A percentile compares a stretch with the other conserved stretches of the same genome.
Evolutionary conservation across 1,284 basidiomycete species (phyloP).

Genomic region (Erythrobasidium hasegawianum): DNA sequence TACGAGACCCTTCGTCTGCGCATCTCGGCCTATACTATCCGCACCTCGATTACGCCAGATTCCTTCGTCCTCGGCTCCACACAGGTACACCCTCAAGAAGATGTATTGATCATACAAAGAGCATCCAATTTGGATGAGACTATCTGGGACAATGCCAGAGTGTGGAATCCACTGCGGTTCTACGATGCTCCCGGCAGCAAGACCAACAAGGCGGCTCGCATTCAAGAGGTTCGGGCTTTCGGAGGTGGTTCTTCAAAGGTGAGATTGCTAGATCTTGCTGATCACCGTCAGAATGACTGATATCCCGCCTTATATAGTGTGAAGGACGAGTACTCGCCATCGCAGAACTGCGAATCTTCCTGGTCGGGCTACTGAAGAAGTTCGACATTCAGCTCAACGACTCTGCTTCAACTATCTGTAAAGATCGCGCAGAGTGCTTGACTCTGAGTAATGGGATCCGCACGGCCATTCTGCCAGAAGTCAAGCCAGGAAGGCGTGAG

Average conservation of each 20-base stretch:
- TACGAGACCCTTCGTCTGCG: constrained; percentile 50
- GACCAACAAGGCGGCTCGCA: neutral
- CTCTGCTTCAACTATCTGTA: no score
- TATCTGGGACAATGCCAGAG: constrained; percentile 25
- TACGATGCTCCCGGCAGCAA: constrained; percentile 13
- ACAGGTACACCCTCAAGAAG: neutral
- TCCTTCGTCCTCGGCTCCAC: neutral
- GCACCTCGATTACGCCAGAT: constrained; percentile 15
- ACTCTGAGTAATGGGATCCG: no score
- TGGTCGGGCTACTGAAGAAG: constrained; percentile 21
- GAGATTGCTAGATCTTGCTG: neutral
- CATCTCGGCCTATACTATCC: constrained; percentile 46
- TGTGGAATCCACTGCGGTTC: constrained; percentile 39
- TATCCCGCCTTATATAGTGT: constrained; percentile 35
- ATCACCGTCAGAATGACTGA: no score
- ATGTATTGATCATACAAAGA: constrained; percentile 35
- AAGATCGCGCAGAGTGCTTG: no score
- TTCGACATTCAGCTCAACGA: constrained; percentile 26
- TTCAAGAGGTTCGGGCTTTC: constrained; percentile 35
- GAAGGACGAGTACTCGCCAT: constrained; percentile 39
- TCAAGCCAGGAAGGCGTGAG: no score
- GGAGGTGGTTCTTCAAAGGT: constrained; percentile 41
- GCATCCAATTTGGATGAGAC: constrained; percentile 31
- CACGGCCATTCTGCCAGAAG: no score
- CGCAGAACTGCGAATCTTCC: constrained; percentile 37